phyloP scores from a whole-genome alignment of 176 grass and related monocot species.

The Calamus simplicifolius region DNA sequence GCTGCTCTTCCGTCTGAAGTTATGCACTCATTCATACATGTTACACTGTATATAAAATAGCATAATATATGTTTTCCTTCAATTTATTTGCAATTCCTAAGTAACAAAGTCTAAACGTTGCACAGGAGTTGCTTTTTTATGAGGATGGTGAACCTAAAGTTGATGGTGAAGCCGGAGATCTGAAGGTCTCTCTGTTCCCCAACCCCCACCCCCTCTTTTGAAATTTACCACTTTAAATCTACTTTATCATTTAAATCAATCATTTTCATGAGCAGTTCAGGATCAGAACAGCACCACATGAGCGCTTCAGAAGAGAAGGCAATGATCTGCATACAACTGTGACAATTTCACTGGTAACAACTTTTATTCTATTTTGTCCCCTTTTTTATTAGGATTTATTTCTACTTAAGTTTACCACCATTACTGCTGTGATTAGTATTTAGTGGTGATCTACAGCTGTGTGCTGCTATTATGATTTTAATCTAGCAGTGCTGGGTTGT shows the following conservation, averaged over 20 bases:
- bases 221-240: constrained; percentile 5
- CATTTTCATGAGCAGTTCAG: constrained; percentile 57
- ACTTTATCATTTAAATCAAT: constrained; percentile 22
- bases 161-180: constrained; percentile 92
- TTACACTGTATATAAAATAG: no score
- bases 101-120: no score
- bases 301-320: constrained; percentile 77
- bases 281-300: constrained; percentile 77
- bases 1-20: no score
- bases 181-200: constrained; percentile 50
- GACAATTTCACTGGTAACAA: constrained; percentile 72
- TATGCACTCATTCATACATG: no score
- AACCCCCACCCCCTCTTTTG: not conserved
- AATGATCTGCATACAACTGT: constrained; percentile 80
- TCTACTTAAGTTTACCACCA: no score
- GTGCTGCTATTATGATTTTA: no score
- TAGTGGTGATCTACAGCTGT: no score
- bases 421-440: no score
- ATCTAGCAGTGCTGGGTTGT: no score
- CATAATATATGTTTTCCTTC: no score
- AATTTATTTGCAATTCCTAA: no score
- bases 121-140: constrained; percentile 80
- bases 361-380: constrained; percentile 2
- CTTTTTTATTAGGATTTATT: not conserved
- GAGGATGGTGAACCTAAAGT: constrained; percentile 98